Evolutionary conservation across 2,329 filamentous ascomycete genomes (phyloP).

Genomic region (Diaporthe eres): DNA sequence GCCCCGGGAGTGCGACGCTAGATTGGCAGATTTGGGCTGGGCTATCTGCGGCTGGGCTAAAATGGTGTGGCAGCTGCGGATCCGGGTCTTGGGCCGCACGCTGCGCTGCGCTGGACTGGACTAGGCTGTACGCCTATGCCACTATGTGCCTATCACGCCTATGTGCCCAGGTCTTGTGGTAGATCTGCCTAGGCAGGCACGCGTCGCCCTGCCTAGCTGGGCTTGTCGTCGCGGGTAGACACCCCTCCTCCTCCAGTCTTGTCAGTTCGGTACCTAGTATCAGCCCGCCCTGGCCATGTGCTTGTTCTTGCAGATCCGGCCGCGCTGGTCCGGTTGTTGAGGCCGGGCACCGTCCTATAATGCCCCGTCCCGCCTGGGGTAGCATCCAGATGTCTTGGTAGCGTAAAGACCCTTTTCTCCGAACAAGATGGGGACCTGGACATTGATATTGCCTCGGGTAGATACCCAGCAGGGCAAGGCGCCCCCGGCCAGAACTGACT

Average conservation of each 20-base stretch:
- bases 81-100: conserved; percentile 24
- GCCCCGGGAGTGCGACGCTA: conserved; percentile 18
- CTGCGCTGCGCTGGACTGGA: background rate
- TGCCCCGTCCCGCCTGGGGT: background rate
- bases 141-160: too few relatives aligned
- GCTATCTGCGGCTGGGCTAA: conserved; percentile 26
- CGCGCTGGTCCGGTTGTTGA: background rate
- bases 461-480: too few relatives aligned
- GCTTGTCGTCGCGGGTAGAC: background rate
- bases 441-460: background rate
- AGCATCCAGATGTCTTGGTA: conserved; percentile 11
- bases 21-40: background rate
- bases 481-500: background rate
- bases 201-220: conserved; percentile 14
- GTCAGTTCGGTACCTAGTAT: background rate
- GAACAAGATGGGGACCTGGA: background rate
- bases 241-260: background rate
- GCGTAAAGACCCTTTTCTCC: conserved; percentile 3
- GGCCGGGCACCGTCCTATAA: background rate
- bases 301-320: conserved; percentile 7
- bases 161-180: background rate
- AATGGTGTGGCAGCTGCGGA: conserved; percentile 33
- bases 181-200: background rate
- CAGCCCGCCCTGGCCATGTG: conserved; percentile 10
- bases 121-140: background rate